Base-by-base conservation (phyloP, 345 rosid genomes). In the Boechera retrofracta region DNA sequence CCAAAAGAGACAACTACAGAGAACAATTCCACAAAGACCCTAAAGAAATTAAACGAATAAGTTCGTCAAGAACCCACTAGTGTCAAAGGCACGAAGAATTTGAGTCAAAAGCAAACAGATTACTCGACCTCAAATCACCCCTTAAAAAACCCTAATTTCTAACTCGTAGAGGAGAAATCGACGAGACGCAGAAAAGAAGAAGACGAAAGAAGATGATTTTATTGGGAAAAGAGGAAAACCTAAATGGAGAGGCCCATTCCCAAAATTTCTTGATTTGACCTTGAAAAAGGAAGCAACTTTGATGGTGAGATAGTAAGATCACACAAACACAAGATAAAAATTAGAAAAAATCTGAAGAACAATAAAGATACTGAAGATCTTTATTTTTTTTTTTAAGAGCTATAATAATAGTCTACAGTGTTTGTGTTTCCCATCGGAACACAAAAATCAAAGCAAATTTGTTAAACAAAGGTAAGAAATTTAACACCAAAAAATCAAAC, bases 131-230 rank as follows among this genome's bases (percentile, higher is more conserved):
- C 26, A n/a, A 64, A 64, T 16, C 35, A 64, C 10, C 53, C 73
- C 13, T 44, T n/a, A 2, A 6, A 51, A 51, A 77, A 64, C 53
- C 73, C 13, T 44, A 31, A 77, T 44, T 63, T 77, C 10, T 28
- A 71, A 56, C 26, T 52, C 65, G 57, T 26, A 5, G 65, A 69
- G 65, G 7, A 18, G 72, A 69, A 53, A 61, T 76, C 70, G 55
- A 76, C 33, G 61, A 51, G 45, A 75, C 74, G 68, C 73, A 67
- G 79, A 75, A 57, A 31, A 67, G 60, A 59, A 49, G 52, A 76
- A 13, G 32, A 61, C 16, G 64, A 63, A 15, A 72, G 36, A 28
- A 63, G 51, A 72, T 9, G 24, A 64, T 49, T 57, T 58, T 47
- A 13, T 67, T 47, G 62, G 68, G 36, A 33, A 15, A 51, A 28